These are phyloP conservation scores for Eimeria praecox DNA, from an alignment of 169 alveolate species.

Conservation along the genomic window DNA sequence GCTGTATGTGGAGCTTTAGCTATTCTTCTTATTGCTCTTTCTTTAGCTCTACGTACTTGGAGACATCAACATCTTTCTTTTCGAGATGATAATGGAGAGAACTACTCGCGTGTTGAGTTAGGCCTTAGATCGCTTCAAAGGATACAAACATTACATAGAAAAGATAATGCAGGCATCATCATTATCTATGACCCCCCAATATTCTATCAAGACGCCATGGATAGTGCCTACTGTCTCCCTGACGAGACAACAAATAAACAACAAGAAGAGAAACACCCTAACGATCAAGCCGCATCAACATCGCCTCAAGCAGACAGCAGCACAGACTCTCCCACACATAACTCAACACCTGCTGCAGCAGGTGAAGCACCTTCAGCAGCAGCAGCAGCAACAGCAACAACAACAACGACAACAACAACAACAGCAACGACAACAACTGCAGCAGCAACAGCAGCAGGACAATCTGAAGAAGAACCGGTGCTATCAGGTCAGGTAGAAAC, in stretches of 20 bases:
- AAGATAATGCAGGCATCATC: not conserved
- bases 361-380: no score
- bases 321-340: no score
- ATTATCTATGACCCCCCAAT: not conserved
- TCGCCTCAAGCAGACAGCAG: not conserved
- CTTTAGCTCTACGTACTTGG: not conserved
- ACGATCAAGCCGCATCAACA: not conserved
- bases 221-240: conserved; percentile 1
- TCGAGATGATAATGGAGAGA: not conserved
- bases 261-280: not conserved
- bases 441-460: not conserved
- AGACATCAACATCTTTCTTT: not conserved
- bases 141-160: conserved; percentile 1
- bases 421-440: not conserved
- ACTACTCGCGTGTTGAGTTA: conserved; percentile 2
- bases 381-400: no score
- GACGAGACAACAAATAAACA: not conserved
- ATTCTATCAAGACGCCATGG: not conserved
- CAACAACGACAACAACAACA: not conserved
- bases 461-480: not conserved
- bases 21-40: not conserved
- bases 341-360: no score
- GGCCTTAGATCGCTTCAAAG: not conserved
- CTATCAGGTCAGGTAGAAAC: not conserved
- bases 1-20: conserved; percentile 5